Conservation (phyloP, 352 stramenopile species). For the Pythium aristosporum region DNA sequence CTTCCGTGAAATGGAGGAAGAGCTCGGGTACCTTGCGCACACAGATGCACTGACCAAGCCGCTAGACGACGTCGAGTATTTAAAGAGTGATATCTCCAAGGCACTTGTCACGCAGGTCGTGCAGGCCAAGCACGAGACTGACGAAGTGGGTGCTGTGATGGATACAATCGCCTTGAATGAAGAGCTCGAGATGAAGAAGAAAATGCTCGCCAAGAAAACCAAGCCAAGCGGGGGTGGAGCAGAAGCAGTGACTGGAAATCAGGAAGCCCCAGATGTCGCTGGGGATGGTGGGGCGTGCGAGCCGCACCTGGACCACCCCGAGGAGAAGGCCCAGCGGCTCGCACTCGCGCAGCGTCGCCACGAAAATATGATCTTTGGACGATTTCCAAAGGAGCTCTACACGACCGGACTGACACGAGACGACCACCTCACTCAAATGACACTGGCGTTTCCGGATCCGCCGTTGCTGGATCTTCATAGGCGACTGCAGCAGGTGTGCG, state of each 20-base stretch:
- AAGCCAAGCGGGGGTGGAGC: slow-evolving; percentile 19
- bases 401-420: slow-evolving; percentile 58
- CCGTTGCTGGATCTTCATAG: slow-evolving; percentile 40
- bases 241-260: slow-evolving; percentile 10
- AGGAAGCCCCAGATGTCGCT: not conserved
- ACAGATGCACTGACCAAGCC: slow-evolving; percentile 37
- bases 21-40: slow-evolving; percentile 69
- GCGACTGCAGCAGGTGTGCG: slow-evolving; percentile 59
- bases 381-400: slow-evolving; percentile 66
- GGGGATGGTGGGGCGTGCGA: slow-evolving; percentile 21
- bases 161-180: slow-evolving; percentile 60
- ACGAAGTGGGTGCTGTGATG: slow-evolving; percentile 42
- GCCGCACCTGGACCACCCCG: slow-evolving; percentile 53
- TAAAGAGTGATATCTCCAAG: slow-evolving; percentile 68
- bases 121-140: slow-evolving; percentile 55
- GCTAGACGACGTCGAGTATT: slow-evolving; percentile 51
- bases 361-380: slow-evolving; percentile 62
- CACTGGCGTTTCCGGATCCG: slow-evolving; percentile 56
- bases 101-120: slow-evolving; percentile 54
- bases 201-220: slow-evolving; percentile 13
- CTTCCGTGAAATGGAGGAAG: slow-evolving; percentile 87
- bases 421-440: slow-evolving; percentile 51
- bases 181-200: slow-evolving; percentile 43
- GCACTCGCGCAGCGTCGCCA: slow-evolving; percentile 35
- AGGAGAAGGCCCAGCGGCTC: slow-evolving; percentile 33